These are phyloP conservation scores for Astrothelium macrocarpum DNA, from an alignment of 495 filamentous ascomycete genomes.

Conservation along the genomic window DNA sequence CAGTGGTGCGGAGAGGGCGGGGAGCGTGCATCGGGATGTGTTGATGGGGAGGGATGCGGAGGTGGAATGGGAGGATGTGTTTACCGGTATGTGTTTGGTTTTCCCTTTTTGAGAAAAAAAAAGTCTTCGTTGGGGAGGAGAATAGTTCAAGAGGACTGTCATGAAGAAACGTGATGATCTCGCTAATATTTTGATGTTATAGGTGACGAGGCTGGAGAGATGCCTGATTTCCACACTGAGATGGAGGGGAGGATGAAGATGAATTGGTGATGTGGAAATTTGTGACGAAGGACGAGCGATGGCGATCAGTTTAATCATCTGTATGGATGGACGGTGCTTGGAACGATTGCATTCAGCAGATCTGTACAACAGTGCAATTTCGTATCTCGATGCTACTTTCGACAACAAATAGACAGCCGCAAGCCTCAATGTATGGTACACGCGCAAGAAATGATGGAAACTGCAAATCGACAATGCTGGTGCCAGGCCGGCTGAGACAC, in stretches of 20 bases:
- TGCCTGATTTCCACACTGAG: constrained; percentile 73
- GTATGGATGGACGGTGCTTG: neutral
- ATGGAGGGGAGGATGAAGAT: constrained; percentile 83
- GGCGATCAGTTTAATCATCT: neutral
- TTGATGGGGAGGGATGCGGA: constrained; percentile 65
- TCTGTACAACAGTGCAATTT: constrained; percentile 4
- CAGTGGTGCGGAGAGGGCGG: constrained; percentile 8
- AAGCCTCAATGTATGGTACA: constrained; percentile 1
- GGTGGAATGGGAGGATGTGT: constrained; percentile 88
- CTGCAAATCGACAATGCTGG: neutral
- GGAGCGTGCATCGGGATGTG: constrained; percentile 55
- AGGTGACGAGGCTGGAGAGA: constrained; percentile 54
- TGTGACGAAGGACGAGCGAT: neutral
- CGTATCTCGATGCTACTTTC: neutral
- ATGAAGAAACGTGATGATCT: constrained; percentile 2
- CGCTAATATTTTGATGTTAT: constrained; percentile 23
- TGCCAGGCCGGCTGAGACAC: constrained; percentile 2
- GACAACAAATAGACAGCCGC: neutral
- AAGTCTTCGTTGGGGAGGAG: neutral
- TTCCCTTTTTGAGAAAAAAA: constrained; percentile 1
- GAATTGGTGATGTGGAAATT: constrained; percentile 41
- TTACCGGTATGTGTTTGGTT: constrained; percentile 41
- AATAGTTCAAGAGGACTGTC: constrained; percentile 7
- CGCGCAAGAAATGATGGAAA: neutral
- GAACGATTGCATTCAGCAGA: neutral